A percentile compares a stretch with the other conserved stretches of the same genome.
Conservation (phyloP, 208 protist species). For the Acanthamoeba royreba region DNA sequence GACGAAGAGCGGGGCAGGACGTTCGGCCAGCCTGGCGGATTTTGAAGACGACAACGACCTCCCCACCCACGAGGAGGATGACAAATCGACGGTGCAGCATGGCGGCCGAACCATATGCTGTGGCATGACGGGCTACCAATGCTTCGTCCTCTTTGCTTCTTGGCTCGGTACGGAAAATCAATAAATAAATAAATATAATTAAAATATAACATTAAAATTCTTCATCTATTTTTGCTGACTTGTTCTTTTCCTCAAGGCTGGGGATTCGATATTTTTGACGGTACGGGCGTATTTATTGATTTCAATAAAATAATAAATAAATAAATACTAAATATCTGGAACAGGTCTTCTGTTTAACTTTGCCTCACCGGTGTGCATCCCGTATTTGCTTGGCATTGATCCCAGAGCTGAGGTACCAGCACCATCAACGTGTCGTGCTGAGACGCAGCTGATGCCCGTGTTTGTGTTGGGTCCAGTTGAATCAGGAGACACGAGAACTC, state of each 20-base stretch:
- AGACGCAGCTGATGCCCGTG: too few species aligned
- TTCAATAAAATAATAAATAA: neutral
- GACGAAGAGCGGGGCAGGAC: too few species aligned
- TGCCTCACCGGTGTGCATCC: neutral
- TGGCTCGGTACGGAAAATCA: neutral
- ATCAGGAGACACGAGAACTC: neutral
- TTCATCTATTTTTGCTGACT: neutral
- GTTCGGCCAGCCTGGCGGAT: neutral
- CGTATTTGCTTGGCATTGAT: constrained; percentile 11
- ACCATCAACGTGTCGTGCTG: too few species aligned
- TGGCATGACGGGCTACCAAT: neutral
- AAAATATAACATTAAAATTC: too few species aligned
- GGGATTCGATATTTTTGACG: constrained; percentile 36
- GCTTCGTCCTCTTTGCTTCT: neutral
- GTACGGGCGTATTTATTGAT: neutral
- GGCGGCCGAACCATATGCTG: neutral
- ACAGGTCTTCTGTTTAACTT: constrained; percentile 19
- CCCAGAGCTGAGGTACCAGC: neutral
- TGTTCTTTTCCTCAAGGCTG: neutral
- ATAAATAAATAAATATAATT: neutral
- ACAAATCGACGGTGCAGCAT: neutral
- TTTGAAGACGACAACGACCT: too few species aligned
- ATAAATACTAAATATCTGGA: neutral
- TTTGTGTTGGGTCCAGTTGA: neutral
- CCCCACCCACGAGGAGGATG: neutral